Conservation (phyloP, 495 filamentous ascomycete species). For the Daldinia childiae region DNA sequence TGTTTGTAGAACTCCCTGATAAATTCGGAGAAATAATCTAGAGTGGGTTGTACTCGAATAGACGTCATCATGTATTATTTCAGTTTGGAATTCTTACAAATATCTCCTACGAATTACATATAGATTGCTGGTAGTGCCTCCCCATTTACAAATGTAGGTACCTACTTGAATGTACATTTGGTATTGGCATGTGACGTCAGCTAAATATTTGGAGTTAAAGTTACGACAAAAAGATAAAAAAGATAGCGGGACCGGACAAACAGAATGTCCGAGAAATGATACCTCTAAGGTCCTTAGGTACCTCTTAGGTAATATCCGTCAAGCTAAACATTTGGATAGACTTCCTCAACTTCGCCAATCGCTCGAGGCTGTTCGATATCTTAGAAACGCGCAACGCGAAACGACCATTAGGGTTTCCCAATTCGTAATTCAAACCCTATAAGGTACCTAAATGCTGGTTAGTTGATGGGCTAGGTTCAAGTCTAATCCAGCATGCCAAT, state of each 20-base stretch:
- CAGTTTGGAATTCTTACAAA: neutral
- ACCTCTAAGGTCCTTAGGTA: neutral
- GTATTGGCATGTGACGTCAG: conserved; percentile 11
- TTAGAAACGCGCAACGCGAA: neutral
- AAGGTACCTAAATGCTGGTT: conserved; percentile 7
- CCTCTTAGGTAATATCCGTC: conserved; percentile 1
- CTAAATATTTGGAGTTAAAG: neutral
- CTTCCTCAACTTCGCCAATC: conserved; percentile 15
- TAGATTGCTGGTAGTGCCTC: neutral
- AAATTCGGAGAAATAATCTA: neutral
- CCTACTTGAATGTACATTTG: neutral
- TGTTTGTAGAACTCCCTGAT: neutral
- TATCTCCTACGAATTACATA: too few relatives aligned
- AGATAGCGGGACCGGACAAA: conserved; percentile 23
- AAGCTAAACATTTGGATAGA: conserved; percentile 13
- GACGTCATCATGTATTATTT: neutral
- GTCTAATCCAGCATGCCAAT: conserved; percentile 27
- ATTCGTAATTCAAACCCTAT: neutral
- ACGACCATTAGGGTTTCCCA: neutral
- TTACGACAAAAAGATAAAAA: neutral
- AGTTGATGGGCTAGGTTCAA: neutral
- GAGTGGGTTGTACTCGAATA: neutral
- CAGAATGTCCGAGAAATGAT: neutral
- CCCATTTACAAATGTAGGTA: neutral
- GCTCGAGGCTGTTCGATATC: neutral